Evolutionary conservation across 495 filamentous ascomycete genomes (phyloP), one percentile per base, ranked within the genome.

Genomic region (Penicillium antarcticum): DNA sequence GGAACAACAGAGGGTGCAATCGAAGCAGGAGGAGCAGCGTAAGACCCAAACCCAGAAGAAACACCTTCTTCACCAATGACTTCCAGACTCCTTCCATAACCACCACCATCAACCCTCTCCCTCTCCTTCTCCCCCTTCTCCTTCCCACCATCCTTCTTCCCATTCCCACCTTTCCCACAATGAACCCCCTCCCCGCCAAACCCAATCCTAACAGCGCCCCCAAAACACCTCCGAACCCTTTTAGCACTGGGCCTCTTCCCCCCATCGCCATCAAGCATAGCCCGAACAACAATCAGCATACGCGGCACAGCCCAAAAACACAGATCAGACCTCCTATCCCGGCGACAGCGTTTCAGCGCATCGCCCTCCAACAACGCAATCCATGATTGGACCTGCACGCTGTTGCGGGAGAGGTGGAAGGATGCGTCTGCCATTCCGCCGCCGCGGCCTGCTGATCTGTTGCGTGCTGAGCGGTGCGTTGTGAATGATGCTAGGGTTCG

Each of bases 341-440:
- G 51, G 0, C 62, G 60, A 36, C 62, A 65, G 3, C 69, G 67
- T 63, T 87, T 86, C 35, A 77, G 65, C 18, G 86, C 82, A 21
- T 90, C 85, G 42, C 82, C 82, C 37, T 83, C 80, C 0, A 96
- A 69, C 9, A 75, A 67, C 0, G 77, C 75, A 65, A 92, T 87
- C 92, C 92, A 96, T 13, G 76, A 81, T 39, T 85, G 81, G 1
- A 95, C 80, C 61, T 92, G 88, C 12, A 78, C 80, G 0, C 87
- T 71, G 58, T 95, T 94, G 21, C 83, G 83, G 18, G 66, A 48
- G 0, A 77, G 63, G 63, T 96, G 92, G 68, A 92, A 97, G 0
- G 86, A 90, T 1, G 86, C 80, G 58, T 96, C 88, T 9, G 86
- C 80, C 23, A 86, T 80, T 2, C 85, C 85, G 49, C 86, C 86